These are phyloP conservation scores for Mimosa bimucronata DNA, from an alignment of 306 rosid species.

Conservation along the genomic window DNA sequence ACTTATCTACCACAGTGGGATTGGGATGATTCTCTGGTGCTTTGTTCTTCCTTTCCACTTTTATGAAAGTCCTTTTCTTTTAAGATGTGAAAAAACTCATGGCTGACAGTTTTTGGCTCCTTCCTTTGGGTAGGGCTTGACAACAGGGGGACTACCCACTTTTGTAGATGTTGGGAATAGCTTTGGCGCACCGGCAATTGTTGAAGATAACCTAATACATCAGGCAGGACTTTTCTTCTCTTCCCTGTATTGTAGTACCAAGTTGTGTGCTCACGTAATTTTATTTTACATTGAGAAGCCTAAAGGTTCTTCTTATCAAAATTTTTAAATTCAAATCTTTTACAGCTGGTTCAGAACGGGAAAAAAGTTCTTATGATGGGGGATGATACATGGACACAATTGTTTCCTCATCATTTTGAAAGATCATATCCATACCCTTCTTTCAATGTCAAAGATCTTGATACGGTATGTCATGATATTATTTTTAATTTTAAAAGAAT, in stretches of 20 bases:
- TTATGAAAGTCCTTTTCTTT: background rate
- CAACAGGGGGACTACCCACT: conserved; percentile 97
- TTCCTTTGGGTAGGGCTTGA: conserved; percentile 64
- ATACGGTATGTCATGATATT: conserved; percentile 61
- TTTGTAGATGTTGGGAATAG: conserved; percentile 97
- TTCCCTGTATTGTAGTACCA: conserved; percentile 16
- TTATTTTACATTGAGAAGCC: background rate
- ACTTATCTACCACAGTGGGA: background rate
- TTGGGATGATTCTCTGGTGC: background rate
- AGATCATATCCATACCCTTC: conserved; percentile 87
- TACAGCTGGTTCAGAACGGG: conserved; percentile 88
- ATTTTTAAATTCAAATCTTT: background rate
- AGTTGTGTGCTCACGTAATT: conserved; percentile 3
- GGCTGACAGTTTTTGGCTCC: conserved; percentile 3
- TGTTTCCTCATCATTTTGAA: conserved; percentile 88
- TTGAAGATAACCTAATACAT: conserved; percentile 79
- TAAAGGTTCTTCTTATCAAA: background rate
- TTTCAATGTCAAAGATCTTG: conserved; percentile 94
- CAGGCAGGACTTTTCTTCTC: conserved; percentile 49
- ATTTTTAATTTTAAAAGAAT: conserved; percentile 10
- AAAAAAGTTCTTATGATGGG: conserved; percentile 98
- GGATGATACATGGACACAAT: conserved; percentile 96
- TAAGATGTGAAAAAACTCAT: background rate
- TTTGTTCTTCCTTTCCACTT: background rate
- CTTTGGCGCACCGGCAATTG: conserved; percentile 93